Evolutionary conservation across 129 eudicot genomes (phyloP).

Genomic region (Artemisia annua): DNA sequence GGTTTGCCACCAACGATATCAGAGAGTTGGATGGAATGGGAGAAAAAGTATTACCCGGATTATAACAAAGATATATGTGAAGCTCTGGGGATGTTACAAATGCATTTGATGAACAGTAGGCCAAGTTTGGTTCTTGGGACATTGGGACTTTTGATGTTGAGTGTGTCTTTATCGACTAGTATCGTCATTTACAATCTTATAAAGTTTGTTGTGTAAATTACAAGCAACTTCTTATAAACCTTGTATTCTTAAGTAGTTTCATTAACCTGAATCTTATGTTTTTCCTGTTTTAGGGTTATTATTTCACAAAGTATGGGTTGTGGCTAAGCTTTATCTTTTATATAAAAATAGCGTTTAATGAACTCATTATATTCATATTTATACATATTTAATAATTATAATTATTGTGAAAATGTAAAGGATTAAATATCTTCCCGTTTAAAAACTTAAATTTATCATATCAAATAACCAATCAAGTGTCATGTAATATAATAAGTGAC

Average conservation of each 20-base stretch:
- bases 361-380: too few species aligned
- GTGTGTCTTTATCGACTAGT: slow-evolving; percentile 38
- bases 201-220: slow-evolving; percentile 23
- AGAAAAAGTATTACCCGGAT: slow-evolving; percentile 38
- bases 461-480: too few species aligned
- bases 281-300: too few species aligned
- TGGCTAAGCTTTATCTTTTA: too few species aligned
- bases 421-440: too few species aligned
- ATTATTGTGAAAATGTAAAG: too few species aligned
- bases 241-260: background rate
- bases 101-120: slow-evolving; percentile 61
- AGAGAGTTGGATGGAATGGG: slow-evolving; percentile 68
- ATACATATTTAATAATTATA: too few species aligned
- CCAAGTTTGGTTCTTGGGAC: slow-evolving; percentile 57
- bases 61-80: slow-evolving; percentile 54
- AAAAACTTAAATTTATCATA: too few species aligned
- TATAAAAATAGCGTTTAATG: too few species aligned
- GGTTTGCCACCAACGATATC: slow-evolving; percentile 16
- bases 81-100: slow-evolving; percentile 42
- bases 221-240: background rate
- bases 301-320: too few species aligned
- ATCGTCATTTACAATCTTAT: slow-evolving; percentile 26
- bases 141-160: slow-evolving; percentile 33
- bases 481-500: too few species aligned
- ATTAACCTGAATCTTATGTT: background rate